Evolutionary conservation across 768 basidiomycete genomes (phyloP).

Genomic region (Piloderma croceum): DNA sequence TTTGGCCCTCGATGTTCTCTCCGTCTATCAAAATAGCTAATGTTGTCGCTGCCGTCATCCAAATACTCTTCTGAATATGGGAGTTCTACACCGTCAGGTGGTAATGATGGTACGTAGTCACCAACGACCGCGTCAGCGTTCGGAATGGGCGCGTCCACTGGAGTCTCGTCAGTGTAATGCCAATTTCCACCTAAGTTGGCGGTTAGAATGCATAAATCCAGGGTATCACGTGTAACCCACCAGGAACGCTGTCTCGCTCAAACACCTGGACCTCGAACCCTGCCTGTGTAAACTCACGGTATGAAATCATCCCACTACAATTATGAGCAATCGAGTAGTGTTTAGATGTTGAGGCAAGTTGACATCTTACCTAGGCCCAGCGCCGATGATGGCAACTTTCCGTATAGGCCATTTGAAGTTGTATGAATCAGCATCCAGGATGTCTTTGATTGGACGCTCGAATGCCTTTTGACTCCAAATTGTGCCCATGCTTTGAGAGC

Average conservation of each 20-base stretch:
- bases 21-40: neutral
- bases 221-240: too few species aligned
- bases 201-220: too few species aligned
- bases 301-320: conserved; percentile 32
- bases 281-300: conserved; percentile 29
- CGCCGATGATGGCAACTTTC: conserved; percentile 36
- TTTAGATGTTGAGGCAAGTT: neutral
- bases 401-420: conserved; percentile 34
- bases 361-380: conserved; percentile 33
- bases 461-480: conserved; percentile 4
- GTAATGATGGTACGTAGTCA: conserved; percentile 27
- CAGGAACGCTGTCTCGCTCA: conserved; percentile 34
- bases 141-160: conserved; percentile 14
- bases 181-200: too few species aligned
- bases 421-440: conserved; percentile 18
- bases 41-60: neutral
- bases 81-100: conserved; percentile 24
- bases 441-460: conserved; percentile 1
- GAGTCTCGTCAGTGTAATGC: conserved; percentile 37
- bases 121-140: conserved; percentile 6
- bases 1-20: conserved; percentile 10
- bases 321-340: neutral
- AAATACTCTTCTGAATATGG: conserved; percentile 12
- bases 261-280: conserved; percentile 34
- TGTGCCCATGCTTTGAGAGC: too few species aligned